A percentile compares a stretch with the other conserved stretches of the same genome.
Evolutionary conservation across 2,329 filamentous ascomycete genomes (phyloP).

Genomic region (Incumbomyces delicatus): DNA sequence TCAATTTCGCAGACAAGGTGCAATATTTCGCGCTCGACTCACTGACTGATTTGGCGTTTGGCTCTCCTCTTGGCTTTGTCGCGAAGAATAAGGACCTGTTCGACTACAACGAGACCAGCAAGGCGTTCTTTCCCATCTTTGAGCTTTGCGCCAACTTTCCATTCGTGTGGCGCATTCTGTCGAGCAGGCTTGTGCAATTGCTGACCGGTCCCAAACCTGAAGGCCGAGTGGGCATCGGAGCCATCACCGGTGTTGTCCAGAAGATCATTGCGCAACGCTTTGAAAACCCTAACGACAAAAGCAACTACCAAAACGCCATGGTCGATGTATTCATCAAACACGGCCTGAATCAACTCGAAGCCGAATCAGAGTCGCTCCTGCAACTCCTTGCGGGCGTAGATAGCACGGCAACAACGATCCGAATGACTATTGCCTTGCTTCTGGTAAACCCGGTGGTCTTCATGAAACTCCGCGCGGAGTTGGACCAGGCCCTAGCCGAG

Average conservation of each 20-base stretch:
- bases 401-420: conserved; percentile 6
- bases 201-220: conserved; percentile 10
- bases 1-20: conserved; percentile 11
- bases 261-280: conserved; percentile 18
- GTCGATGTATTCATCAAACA: conserved; percentile 24
- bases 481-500: conserved; percentile 1
- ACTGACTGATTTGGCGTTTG: conserved; percentile 15
- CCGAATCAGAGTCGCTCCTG: conserved; percentile 9
- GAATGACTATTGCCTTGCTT: conserved; percentile 8
- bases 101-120: conserved; percentile 8
- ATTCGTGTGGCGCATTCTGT: conserved; percentile 3
- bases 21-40: conserved; percentile 15
- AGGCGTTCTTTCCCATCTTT: conserved; percentile 13
- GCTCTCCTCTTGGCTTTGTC: conserved; percentile 11
- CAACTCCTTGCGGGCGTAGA: conserved; percentile 11
- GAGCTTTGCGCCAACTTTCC: conserved; percentile 11
- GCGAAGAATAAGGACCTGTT: conserved; percentile 13
- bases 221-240: conserved; percentile 11
- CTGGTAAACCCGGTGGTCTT: conserved; percentile 10
- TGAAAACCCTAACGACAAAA: conserved; percentile 9
- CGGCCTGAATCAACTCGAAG: conserved; percentile 12
- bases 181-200: conserved; percentile 9
- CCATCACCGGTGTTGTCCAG: conserved; percentile 13
- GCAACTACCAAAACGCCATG: conserved; percentile 20
- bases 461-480: conserved; percentile 6